A percentile compares a stretch with the other conserved stretches of the same genome.
phyloP scores from a whole-genome alignment of 164 flowering plant genomes.

The Tetracentron sinense region DNA sequence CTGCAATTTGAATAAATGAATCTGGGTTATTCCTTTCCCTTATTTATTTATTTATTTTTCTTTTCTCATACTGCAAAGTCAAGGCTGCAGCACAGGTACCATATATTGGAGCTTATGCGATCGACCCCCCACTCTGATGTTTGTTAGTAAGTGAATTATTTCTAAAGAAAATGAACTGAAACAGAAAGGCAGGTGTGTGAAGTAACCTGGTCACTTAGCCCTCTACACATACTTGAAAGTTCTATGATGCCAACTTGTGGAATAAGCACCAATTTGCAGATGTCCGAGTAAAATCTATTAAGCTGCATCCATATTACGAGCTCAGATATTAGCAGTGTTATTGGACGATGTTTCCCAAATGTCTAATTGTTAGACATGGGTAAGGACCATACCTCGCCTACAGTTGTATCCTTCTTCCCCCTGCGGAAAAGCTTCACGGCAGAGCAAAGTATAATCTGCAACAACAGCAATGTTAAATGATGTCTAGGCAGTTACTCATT shows the following conservation, averaged over 20 bases:
- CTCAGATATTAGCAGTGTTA: constrained; percentile 1
- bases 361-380: background rate
- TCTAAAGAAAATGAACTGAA: background rate
- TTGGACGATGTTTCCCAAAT: background rate
- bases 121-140: background rate
- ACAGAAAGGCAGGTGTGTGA: background rate
- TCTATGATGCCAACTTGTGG: constrained; percentile 68
- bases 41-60: background rate
- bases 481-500: background rate
- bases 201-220: constrained; percentile 81
- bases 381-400: constrained; percentile 56
- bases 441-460: constrained; percentile 83
- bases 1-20: constrained; percentile 33
- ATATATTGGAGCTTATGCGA: background rate
- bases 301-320: constrained; percentile 41
- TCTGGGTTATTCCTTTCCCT: background rate
- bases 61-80: background rate
- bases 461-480: background rate
- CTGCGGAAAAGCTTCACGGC: constrained; percentile 65
- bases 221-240: constrained; percentile 72
- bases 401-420: constrained; percentile 66
- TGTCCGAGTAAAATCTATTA: constrained; percentile 61
- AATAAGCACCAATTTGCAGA: constrained; percentile 59
- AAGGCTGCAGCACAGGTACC: background rate
- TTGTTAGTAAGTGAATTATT: background rate